phyloP scores from a whole-genome alignment of 257 asterid genomes.

The Lavandula angustifolia region DNA sequence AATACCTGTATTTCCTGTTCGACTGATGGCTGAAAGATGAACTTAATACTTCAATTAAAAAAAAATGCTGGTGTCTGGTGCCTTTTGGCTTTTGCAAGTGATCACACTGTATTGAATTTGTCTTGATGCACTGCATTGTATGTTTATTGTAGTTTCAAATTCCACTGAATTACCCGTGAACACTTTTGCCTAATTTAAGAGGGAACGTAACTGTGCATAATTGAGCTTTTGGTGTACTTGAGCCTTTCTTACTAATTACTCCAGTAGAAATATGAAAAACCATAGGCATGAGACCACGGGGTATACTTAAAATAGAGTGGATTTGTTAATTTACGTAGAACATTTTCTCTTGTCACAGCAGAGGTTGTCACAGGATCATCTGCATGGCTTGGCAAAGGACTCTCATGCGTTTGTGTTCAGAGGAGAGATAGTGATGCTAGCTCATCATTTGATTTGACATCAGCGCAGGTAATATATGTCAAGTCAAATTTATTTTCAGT shows the following conservation, averaged over 20 bases:
- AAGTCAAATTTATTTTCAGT: not conserved
- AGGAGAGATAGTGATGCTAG: constrained; percentile 89
- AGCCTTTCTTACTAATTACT: not conserved
- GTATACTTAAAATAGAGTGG: constrained; percentile 8
- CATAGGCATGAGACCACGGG: constrained; percentile 14
- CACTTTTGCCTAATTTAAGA: constrained; percentile 2
- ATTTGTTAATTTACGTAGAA: constrained; percentile 20
- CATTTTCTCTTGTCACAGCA: constrained; percentile 44
- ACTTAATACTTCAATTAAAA: not conserved
- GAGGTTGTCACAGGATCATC: constrained; percentile 99
- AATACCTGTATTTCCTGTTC: constrained; percentile 2
- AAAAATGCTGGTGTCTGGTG: not conserved
- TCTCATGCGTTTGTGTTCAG: constrained; percentile 96
- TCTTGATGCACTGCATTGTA: not conserved
- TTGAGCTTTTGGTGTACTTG: constrained; percentile 15
- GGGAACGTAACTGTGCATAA: not conserved
- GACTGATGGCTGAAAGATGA: constrained; percentile 14
- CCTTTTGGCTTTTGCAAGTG: not conserved
- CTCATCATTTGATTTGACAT: constrained; percentile 88
- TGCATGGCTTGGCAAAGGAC: constrained; percentile 98
- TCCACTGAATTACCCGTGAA: constrained; percentile 5
- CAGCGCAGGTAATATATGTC: constrained; percentile 62
- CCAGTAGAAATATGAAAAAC: constrained; percentile 11
- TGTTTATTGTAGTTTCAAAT: constrained; percentile 8
- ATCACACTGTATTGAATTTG: not conserved